These are phyloP conservation scores for Entonaema liquescens DNA, from an alignment of 495 filamentous ascomycete genomes.

Conservation along the genomic window DNA sequence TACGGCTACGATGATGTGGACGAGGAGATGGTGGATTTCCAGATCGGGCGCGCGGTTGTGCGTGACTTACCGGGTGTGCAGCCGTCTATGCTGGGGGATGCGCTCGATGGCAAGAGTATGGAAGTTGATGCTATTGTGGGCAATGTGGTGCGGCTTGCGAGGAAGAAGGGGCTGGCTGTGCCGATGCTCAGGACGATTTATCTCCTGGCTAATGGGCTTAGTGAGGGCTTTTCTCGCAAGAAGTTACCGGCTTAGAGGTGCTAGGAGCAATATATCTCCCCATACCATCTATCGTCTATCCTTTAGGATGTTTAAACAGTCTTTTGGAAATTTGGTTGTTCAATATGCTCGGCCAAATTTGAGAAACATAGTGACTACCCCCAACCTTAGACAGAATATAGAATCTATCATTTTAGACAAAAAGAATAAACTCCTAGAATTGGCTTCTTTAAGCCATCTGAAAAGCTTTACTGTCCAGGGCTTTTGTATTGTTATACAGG, in stretches of 20 bases:
- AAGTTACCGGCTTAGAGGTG: slow-evolving; percentile 1
- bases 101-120: slow-evolving; percentile 48
- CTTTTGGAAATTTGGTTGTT: too few species aligned
- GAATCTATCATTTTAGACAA: not conserved
- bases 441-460: not conserved
- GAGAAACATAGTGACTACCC: too few species aligned
- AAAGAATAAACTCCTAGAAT: not conserved
- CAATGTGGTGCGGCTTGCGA: slow-evolving; percentile 56
- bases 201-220: slow-evolving; percentile 45
- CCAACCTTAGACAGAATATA: not conserved
- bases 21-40: slow-evolving; percentile 48
- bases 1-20: slow-evolving; percentile 54
- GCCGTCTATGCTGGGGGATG: slow-evolving; percentile 61
- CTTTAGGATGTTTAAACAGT: too few species aligned
- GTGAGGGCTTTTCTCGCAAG: slow-evolving; percentile 32
- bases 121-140: slow-evolving; percentile 66
- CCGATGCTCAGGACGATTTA: slow-evolving; percentile 58
- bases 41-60: slow-evolving; percentile 49
- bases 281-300: too few species aligned
- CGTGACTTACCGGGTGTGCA: slow-evolving; percentile 49
- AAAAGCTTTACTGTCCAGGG: slow-evolving; percentile 10
- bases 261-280: too few species aligned
- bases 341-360: too few species aligned
- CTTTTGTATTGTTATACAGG: slow-evolving; percentile 44
- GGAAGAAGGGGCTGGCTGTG: slow-evolving; percentile 50